These are phyloP conservation scores for Penicillium sp. DNA, from an alignment of 2,329 filamentous ascomycete genomes.

Conservation along the genomic window DNA sequence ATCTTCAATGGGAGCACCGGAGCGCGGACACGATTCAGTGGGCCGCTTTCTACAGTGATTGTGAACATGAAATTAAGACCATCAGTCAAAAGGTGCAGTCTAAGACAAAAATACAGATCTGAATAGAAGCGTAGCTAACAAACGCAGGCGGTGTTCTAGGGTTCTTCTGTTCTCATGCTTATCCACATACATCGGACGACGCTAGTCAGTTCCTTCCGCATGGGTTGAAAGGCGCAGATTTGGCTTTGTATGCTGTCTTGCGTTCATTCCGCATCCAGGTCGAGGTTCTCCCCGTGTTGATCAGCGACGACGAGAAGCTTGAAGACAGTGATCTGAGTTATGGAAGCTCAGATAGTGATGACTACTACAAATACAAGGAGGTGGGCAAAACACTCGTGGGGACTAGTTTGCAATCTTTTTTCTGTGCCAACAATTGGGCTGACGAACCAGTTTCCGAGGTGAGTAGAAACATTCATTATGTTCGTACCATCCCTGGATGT, in stretches of 20 bases:
- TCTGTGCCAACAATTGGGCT: background rate
- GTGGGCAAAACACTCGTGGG: no score
- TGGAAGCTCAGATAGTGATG: no score
- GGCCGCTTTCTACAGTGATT: conserved; percentile 41
- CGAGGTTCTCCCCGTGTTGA: conserved; percentile 31
- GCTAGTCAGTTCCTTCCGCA: conserved; percentile 29
- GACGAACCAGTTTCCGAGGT: no score
- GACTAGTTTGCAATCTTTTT: background rate
- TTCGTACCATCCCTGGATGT: no score
- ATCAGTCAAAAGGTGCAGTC: conserved; percentile 51
- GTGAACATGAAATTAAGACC: conserved; percentile 41
- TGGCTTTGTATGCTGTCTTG: conserved; percentile 43
- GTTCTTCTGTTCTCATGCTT: conserved; percentile 48
- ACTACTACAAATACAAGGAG: no score
- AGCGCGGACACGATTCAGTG: conserved; percentile 31
- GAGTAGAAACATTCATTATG: no score
- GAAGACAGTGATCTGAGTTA: no score
- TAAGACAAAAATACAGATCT: conserved; percentile 52
- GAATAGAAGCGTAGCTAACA: no score
- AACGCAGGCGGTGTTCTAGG: conserved; percentile 45
- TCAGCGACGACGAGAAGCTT: no score
- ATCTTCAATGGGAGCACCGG: conserved; percentile 28
- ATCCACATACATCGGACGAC: conserved; percentile 41
- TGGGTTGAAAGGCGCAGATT: conserved; percentile 49
- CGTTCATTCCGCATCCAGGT: conserved; percentile 32